Evolutionary conservation across 192 early-diverging fungal species (phyloP).

Genomic region (Backusella psychrophila): DNA sequence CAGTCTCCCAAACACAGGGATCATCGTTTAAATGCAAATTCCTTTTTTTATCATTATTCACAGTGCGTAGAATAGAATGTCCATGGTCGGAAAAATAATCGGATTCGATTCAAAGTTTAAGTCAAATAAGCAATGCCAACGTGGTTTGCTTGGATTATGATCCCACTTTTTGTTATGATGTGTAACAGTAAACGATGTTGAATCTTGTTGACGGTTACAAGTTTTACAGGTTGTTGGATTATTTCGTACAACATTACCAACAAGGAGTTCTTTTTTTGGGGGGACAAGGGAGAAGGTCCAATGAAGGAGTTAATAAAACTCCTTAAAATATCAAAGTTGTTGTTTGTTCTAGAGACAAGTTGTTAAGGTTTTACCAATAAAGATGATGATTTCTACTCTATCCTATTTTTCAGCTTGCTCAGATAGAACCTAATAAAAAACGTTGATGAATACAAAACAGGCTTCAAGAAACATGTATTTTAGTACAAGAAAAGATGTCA

Average conservation of each 20-base stretch:
- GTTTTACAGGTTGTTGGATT: not conserved
- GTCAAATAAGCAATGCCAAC: not conserved
- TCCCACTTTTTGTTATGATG: not conserved
- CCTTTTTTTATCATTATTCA: not conserved
- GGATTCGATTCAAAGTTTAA: not conserved
- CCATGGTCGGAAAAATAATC: not conserved
- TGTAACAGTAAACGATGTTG: not conserved
- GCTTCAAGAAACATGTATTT: not conserved
- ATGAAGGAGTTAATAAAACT: not conserved
- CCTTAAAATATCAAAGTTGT: not conserved
- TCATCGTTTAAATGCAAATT: not conserved
- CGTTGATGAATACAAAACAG: not conserved
- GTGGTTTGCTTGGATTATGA: not conserved
- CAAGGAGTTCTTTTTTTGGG: not conserved
- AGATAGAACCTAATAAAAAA: not conserved
- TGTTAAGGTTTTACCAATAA: not conserved
- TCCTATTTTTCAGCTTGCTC: not conserved
- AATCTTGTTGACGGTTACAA: not conserved
- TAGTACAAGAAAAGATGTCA: no score
- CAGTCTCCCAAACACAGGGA: not conserved
- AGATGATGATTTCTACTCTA: not conserved
- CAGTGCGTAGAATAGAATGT: not conserved
- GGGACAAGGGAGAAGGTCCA: not conserved
- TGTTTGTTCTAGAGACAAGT: not conserved
- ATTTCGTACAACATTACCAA: not conserved